A percentile compares a stretch with the other conserved stretches of the same genome.
Conservation (phyloP, 2,329 filamentous ascomycete genomes). For the Pezizomycotina sp. region DNA sequence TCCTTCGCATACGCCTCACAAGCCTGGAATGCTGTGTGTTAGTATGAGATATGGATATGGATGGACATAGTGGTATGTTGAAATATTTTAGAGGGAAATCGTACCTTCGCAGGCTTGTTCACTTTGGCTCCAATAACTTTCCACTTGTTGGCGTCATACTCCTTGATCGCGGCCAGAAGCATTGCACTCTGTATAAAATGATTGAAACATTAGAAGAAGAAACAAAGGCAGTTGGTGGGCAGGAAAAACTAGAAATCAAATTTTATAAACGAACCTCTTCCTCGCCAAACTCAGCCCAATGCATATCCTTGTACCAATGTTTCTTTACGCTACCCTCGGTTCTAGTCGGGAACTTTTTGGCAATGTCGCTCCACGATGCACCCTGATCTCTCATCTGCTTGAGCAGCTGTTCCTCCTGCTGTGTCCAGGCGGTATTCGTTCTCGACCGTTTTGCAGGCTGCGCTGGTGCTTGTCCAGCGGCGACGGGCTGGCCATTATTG, state of each 20-base stretch:
- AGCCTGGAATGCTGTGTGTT: constrained; percentile 36
- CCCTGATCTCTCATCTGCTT: constrained; percentile 90
- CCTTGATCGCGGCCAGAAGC: constrained; percentile 84
- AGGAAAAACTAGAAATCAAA: constrained; percentile 1
- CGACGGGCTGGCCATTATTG: constrained; percentile 11
- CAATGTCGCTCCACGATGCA: constrained; percentile 94
- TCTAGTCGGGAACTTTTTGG: constrained; percentile 85
- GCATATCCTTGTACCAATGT: constrained; percentile 99
- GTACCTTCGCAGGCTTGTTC: constrained; percentile 88
- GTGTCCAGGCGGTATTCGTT: constrained; percentile 98
- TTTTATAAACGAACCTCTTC: constrained; percentile 55
- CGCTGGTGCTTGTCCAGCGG: constrained; percentile 17
- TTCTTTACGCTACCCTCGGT: constrained; percentile 98
- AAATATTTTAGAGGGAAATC: constrained; percentile 21
- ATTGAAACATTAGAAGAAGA: constrained; percentile 25
- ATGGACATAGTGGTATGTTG: constrained; percentile 12
- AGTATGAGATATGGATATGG: constrained; percentile 7
- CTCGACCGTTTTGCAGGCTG: constrained; percentile 61
- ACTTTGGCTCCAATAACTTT: constrained; percentile 94
- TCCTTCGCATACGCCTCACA: constrained; percentile 93
- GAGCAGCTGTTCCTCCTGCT: constrained; percentile 75
- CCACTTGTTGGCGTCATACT: constrained; percentile 98
- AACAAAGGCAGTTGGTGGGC: constrained; percentile 5
- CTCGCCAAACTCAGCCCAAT: constrained; percentile 95
- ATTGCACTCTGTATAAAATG: constrained; percentile 45